These are phyloP conservation scores for Quercus wislizeni DNA, from an alignment of 306 rosid species.

Conservation along the genomic window DNA sequence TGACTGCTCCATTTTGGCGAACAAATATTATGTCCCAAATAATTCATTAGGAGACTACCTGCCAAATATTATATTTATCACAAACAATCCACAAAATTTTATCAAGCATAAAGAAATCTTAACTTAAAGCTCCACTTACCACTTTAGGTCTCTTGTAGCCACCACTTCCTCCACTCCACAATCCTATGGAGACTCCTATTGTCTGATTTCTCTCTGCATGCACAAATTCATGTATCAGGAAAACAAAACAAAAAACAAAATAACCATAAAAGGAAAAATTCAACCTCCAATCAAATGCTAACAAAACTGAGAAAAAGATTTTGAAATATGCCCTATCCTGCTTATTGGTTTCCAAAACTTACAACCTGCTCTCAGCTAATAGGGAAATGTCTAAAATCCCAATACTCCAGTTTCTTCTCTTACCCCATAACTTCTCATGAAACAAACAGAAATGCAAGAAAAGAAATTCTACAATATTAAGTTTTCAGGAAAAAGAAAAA, in stretches of 20 bases:
- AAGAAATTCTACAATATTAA: not conserved
- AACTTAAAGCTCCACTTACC: constrained; percentile 37
- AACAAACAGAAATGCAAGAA: not conserved
- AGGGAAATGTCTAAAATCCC: constrained; percentile 12
- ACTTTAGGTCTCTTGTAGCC: constrained; percentile 43
- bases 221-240: constrained; percentile 12
- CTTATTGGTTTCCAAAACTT: not conserved
- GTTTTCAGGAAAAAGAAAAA: too few relatives aligned
- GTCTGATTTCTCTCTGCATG: constrained; percentile 48
- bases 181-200: constrained; percentile 81
- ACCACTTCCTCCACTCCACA: constrained; percentile 54
- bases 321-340: too few relatives aligned
- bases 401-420: constrained; percentile 13
- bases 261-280: not conserved
- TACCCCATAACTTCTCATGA: not conserved
- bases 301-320: not conserved
- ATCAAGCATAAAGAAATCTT: not conserved
- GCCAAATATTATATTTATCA: not conserved
- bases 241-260: not conserved
- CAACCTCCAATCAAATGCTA: not conserved
- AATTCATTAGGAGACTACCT: not conserved
- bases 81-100: not conserved
- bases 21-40: constrained; percentile 1
- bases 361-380: not conserved
- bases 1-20: not conserved